These are phyloP conservation scores for Climacium dendroides DNA, from an alignment of 225 moss, liverwort and hornwort species.

Conservation along the genomic window DNA sequence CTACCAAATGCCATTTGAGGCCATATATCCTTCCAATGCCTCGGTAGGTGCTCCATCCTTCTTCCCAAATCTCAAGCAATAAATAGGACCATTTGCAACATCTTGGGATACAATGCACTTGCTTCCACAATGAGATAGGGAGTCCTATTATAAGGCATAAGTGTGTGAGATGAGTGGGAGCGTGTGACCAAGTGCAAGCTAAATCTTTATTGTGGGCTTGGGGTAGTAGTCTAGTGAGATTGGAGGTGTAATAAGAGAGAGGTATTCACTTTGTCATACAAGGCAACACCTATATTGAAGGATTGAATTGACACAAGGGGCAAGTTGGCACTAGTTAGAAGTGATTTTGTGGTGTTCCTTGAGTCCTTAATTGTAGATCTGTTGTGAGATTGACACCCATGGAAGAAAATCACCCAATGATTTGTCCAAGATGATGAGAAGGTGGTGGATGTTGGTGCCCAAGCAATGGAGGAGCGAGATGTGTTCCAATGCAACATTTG, in stretches of 20 bases:
- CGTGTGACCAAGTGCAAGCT: background rate
- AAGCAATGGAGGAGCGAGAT: background rate
- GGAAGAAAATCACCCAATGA: background rate
- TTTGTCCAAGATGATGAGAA: rapidly evolving
- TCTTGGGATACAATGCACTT: background rate
- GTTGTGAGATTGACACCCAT: background rate
- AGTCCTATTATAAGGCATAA: background rate
- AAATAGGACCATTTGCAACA: background rate
- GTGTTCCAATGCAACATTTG: background rate
- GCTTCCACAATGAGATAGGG: background rate
- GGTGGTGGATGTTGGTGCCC: too few species aligned
- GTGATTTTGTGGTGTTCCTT: background rate
- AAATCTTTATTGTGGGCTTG: background rate
- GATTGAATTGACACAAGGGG: rapidly evolving
- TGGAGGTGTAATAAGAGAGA: too few species aligned
- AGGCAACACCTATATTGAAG: too few species aligned
- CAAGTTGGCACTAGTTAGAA: too few species aligned
- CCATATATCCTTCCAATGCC: too few species aligned
- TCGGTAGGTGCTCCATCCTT: too few species aligned
- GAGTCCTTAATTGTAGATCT: background rate
- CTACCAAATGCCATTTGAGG: too few species aligned
- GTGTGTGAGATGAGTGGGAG: background rate
- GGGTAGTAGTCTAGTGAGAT: background rate
- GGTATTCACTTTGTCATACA: too few species aligned
- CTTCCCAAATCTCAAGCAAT: too few species aligned